Evolutionary conservation across 345 rosid genomes (phyloP).

Genomic region (Tarenaya hassleriana): DNA sequence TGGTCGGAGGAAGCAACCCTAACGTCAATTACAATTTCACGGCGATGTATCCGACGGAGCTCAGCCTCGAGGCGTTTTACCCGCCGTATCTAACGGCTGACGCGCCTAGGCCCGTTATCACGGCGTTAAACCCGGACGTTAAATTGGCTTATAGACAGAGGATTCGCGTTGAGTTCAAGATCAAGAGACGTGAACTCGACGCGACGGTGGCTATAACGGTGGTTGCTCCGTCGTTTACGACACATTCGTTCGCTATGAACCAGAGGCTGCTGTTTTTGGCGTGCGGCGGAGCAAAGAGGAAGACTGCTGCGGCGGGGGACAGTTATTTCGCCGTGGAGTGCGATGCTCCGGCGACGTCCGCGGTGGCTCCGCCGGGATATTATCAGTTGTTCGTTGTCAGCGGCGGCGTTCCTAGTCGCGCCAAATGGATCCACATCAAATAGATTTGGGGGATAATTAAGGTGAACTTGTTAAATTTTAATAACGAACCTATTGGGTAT

Average conservation of each 20-base stretch:
- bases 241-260: constrained; percentile 44
- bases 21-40: constrained; percentile 28
- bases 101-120: constrained; percentile 22
- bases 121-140: neutral
- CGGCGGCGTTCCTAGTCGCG: constrained; percentile 39
- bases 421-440: constrained; percentile 31
- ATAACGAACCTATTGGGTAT: too few relatives aligned
- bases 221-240: constrained; percentile 37
- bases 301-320: neutral
- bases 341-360: constrained; percentile 24
- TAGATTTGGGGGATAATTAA: neutral
- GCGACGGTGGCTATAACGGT: constrained; percentile 17
- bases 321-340: neutral
- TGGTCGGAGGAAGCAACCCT: constrained; percentile 40
- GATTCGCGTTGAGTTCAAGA: constrained; percentile 14
- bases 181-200: neutral
- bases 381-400: constrained; percentile 39
- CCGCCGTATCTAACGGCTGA: constrained; percentile 32
- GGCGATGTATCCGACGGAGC: constrained; percentile 29
- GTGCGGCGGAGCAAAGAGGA: neutral
- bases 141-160: constrained; percentile 19
- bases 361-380: constrained; percentile 43
- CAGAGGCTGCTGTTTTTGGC: constrained; percentile 40
- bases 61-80: constrained; percentile 36
- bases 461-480: too few relatives aligned